Conservation (phyloP, 176 grass and related monocot species). For the Phoenix roebelenii region DNA sequence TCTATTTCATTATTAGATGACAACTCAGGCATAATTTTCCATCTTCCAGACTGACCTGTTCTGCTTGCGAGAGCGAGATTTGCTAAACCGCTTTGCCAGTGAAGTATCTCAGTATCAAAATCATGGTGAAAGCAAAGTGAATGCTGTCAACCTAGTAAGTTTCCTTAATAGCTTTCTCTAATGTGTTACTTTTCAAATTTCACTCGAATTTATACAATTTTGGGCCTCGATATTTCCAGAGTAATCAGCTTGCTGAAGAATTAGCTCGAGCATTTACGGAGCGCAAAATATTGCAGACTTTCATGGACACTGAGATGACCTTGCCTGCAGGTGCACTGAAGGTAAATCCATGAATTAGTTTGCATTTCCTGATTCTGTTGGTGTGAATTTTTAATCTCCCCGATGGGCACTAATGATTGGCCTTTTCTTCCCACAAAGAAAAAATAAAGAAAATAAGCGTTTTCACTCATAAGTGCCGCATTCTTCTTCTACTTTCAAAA, state of each 20-base stretch:
- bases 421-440: too few relatives aligned
- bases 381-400: too few relatives aligned
- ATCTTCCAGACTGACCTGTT: conserved; percentile 59
- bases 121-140: conserved; percentile 62
- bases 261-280: conserved; percentile 89
- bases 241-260: conserved; percentile 85
- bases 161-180: too few relatives aligned
- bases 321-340: conserved; percentile 43
- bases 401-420: too few relatives aligned
- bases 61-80: conserved; percentile 80
- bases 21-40: too few relatives aligned
- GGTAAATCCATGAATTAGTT: conserved; percentile 21
- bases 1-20: too few relatives aligned
- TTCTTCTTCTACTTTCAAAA: not conserved
- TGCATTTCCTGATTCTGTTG: too few relatives aligned
- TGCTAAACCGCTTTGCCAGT: conserved; percentile 48
- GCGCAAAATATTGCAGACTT: conserved; percentile 60
- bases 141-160: conserved; percentile 73
- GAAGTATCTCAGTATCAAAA: conserved; percentile 58
- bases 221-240: conserved; percentile 20
- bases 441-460: too few relatives aligned
- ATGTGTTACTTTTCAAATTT: too few relatives aligned
- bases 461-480: too few relatives aligned
- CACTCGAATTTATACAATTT: too few relatives aligned
- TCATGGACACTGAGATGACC: conserved; percentile 61